Percentiles rank a stretch among this genome's conserved stretches.
Conservation (phyloP, 1,284 basidiomycete genomes). For the Pseudozyma pruni region DNA sequence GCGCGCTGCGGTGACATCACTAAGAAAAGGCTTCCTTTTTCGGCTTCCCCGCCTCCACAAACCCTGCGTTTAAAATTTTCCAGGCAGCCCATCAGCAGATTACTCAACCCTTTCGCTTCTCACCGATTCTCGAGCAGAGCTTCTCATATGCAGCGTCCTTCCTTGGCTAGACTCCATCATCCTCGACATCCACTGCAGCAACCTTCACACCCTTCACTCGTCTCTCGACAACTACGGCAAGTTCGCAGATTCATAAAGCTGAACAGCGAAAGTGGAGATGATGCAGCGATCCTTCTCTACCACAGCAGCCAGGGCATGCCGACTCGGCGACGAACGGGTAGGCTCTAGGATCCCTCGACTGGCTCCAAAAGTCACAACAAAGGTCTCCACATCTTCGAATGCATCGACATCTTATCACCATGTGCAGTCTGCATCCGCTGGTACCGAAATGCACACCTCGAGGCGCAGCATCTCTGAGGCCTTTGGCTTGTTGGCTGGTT, state of each 20-base stretch:
- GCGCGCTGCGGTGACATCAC: conserved; percentile 9
- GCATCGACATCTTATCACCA: background rate
- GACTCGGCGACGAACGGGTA: conserved; percentile 36
- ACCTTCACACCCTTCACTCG: background rate
- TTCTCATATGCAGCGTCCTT: background rate
- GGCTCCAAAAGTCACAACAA: conserved; percentile 10
- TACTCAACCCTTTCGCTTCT: background rate
- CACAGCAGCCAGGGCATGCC: conserved; percentile 12
- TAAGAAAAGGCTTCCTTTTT: too few relatives aligned
- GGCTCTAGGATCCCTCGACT: conserved; percentile 37
- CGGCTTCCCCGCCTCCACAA: conserved; percentile 22
- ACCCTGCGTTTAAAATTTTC: background rate
- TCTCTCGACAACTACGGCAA: background rate
- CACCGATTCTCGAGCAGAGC: background rate
- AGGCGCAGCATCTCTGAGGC: conserved; percentile 29
- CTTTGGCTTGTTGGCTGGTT: conserved; percentile 34
- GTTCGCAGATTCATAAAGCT: too few relatives aligned
- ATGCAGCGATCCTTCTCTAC: conserved; percentile 33
- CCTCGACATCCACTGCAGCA: background rate
- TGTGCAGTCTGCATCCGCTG: background rate
- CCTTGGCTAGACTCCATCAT: background rate
- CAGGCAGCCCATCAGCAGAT: background rate
- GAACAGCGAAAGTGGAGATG: conserved; percentile 3
- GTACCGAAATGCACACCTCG: conserved; percentile 7
- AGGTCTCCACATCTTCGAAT: background rate